Base-by-base conservation (phyloP, 75 land plant genomes). In the Pseudotsuga menziesii region DNA sequence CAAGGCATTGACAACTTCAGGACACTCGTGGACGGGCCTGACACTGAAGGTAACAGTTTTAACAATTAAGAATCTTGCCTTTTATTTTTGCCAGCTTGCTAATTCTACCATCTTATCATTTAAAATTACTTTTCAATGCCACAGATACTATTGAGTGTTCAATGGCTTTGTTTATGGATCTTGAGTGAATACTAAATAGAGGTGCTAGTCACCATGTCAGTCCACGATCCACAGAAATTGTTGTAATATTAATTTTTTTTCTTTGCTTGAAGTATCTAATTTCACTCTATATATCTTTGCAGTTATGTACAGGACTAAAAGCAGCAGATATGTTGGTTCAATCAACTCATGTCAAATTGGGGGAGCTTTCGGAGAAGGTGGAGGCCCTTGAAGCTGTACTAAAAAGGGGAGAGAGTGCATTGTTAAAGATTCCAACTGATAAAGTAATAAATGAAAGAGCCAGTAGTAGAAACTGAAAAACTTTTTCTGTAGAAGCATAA, bases 261-360 rank as follows among this genome's bases (percentile, higher is more conserved):
- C 20, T n/a, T 69, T 66, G 70, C 70, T 67, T 67, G 17, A 67
- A 67, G 44, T 19, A 2, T 67, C n/a, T 41, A 64, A 48, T 64
- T 14, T 29, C 32, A 17, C 35, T 64, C 19, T 26, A 29, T 35
- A 13, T 36, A 41, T 56, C 32, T 55, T 56, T 73, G 75, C 57
- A 73, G 75, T 6, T 73, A 52, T 73, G 75, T 55, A 56, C 75
- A 25, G 57, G 56, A 54, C 17, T 73, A 35, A 73, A 73, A 73
- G 58, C 14, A 73, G 75, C 75, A 73, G 75, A 73, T 73, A 73
- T 48, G 75, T 48, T 73, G 16, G 75, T 73, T 73, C 75, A 73
- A 73, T 48, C 57, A 25, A 17, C 75, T 55, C 20, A 73, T 52
- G 57, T 73, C 25, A 56, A 55, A 73, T 48, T 73, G 26, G 75